Conservation (phyloP, 257 asterid genomes). For the Solanum pennellii region DNA sequence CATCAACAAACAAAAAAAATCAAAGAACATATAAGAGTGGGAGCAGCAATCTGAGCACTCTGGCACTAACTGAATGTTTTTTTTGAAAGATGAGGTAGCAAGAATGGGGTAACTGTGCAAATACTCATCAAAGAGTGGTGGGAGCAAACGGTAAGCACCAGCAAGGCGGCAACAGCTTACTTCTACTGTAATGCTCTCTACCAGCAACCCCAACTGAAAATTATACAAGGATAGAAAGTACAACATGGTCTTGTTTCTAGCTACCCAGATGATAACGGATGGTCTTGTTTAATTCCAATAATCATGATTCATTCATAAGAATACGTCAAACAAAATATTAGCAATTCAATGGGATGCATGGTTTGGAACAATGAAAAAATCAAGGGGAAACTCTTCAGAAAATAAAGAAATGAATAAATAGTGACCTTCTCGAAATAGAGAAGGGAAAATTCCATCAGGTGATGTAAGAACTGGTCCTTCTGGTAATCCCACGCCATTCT, state of each 20-base stretch:
- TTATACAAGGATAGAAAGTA: neutral
- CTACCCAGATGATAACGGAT: neutral
- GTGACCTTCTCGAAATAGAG: conserved; percentile 90
- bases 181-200: neutral
- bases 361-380: neutral
- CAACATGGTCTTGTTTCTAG: neutral
- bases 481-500: conserved; percentile 94
- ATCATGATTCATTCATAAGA: neutral
- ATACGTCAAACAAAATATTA: neutral
- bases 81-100: neutral
- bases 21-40: neutral
- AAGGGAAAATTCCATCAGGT: conserved; percentile 97
- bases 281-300: neutral
- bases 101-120: neutral
- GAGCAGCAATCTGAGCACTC: neutral
- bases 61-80: neutral
- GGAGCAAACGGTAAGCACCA: neutral
- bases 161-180: neutral
- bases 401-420: neutral
- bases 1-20: neutral
- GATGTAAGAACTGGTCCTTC: conserved; percentile 97
- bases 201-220: neutral
- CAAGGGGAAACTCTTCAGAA: neutral
- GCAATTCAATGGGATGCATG: neutral
- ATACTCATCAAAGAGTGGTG: neutral